A percentile compares a stretch with the other conserved stretches of the same genome.
Conservation (phyloP, 305 asterid species). For the Solanum hybrid region DNA sequence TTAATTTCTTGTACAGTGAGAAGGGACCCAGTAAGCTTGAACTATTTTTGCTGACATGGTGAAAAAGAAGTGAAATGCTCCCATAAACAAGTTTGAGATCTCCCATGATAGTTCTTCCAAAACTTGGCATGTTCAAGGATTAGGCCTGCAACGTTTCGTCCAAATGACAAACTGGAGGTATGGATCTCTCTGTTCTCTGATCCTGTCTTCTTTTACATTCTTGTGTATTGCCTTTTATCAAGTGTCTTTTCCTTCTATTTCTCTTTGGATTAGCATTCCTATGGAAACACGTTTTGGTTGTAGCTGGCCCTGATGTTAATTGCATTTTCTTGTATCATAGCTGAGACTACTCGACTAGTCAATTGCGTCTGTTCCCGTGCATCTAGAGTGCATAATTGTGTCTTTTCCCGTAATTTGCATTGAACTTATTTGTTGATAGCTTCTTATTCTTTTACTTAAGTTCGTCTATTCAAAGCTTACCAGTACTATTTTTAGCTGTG, state of each 20-base stretch:
- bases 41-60: slow-evolving; percentile 63
- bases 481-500: background rate
- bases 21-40: slow-evolving; percentile 31
- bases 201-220: background rate
- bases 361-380: too few species aligned
- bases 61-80: slow-evolving; percentile 58
- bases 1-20: slow-evolving; percentile 21
- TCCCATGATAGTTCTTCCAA: slow-evolving; percentile 41
- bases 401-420: background rate
- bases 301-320: background rate
- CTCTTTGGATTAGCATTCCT: background rate
- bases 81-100: slow-evolving; percentile 72
- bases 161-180: slow-evolving; percentile 99
- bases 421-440: background rate
- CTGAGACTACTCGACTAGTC: background rate
- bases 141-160: slow-evolving; percentile 82
- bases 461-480: background rate
- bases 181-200: background rate
- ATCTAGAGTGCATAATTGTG: background rate
- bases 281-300: background rate
- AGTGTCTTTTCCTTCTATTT: background rate
- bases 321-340: background rate
- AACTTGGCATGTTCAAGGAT: slow-evolving; percentile 71
- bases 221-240: background rate
- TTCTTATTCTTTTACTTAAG: background rate